Percentiles rank a stretch among this genome's conserved stretches.
phyloP scores from a whole-genome alignment of 2,329 filamentous ascomycete species.

The Periconia sp. region DNA sequence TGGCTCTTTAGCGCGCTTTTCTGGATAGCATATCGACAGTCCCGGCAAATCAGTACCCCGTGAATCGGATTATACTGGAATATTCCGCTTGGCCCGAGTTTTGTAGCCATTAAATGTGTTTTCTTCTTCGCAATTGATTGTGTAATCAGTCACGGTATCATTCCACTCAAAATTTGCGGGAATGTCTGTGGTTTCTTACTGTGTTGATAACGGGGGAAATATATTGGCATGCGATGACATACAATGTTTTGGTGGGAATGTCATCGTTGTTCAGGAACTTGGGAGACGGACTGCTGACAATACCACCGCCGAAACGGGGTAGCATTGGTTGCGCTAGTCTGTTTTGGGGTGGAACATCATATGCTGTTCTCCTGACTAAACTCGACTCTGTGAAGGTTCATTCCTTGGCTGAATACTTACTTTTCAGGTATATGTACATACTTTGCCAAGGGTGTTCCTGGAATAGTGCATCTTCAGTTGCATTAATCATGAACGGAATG shows the following conservation, averaged over 20 bases:
- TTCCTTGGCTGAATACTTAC: neutral
- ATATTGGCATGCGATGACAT: neutral
- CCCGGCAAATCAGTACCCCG: constrained; percentile 38
- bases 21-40: constrained; percentile 44
- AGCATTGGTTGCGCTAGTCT: neutral
- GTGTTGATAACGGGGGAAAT: no score
- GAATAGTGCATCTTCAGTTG: neutral
- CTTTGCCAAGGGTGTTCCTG: no score
- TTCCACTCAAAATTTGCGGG: no score
- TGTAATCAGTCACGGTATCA: no score
- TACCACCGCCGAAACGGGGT: neutral
- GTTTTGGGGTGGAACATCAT: constrained; percentile 8
- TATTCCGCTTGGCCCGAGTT: constrained; percentile 17
- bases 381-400: neutral
- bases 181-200: no score
- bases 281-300: no score
- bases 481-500: neutral
- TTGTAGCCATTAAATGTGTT: constrained; percentile 5
- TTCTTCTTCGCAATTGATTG: no score
- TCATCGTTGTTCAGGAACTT: neutral
- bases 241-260: neutral
- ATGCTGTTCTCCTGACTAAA: constrained; percentile 12
- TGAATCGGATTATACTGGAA: constrained; percentile 24
- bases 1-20: constrained; percentile 42
- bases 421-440: no score